Percentiles rank a stretch among this genome's conserved stretches.
phyloP scores from a whole-genome alignment of 2,329 filamentous ascomycete species.

The Drechslerella stenobrocha region DNA sequence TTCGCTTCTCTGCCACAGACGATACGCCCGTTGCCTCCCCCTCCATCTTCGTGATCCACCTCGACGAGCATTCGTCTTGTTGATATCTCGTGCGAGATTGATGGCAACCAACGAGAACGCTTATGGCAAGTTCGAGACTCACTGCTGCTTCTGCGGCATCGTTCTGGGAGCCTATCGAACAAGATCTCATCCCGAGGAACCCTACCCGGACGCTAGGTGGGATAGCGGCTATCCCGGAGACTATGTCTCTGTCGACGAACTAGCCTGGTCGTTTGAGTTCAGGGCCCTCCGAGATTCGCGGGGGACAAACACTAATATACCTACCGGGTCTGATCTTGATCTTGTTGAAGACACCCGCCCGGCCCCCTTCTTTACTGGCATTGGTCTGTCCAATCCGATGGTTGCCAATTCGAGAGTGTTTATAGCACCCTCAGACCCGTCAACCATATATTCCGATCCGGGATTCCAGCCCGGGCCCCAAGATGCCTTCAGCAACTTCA shows the following conservation, averaged over 20 bases:
- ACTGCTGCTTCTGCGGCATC: constrained; percentile 46
- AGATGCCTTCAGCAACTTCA: constrained; percentile 44
- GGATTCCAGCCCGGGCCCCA: constrained; percentile 33
- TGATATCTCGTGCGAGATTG: constrained; percentile 17
- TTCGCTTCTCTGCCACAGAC: too few relatives aligned
- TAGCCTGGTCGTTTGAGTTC: constrained; percentile 46
- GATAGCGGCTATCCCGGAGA: constrained; percentile 45
- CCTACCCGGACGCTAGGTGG: constrained; percentile 44
- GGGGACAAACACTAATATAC: constrained; percentile 35
- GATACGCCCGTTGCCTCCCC: too few relatives aligned
- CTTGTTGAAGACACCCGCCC: constrained; percentile 25
- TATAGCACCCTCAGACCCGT: constrained; percentile 37
- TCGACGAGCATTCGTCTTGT: background rate
- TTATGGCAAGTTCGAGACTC: constrained; percentile 45
- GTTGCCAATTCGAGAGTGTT: constrained; percentile 38
- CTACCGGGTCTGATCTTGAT: constrained; percentile 23
- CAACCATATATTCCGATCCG: constrained; percentile 27
- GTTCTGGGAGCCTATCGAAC: constrained; percentile 43
- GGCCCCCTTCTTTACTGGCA: constrained; percentile 44
- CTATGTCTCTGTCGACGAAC: constrained; percentile 38
- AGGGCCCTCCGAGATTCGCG: constrained; percentile 45
- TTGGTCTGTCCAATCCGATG: constrained; percentile 36
- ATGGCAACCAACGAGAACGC: constrained; percentile 29
- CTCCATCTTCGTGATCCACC: background rate
- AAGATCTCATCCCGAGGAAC: constrained; percentile 32